Evolutionary conservation across 2,329 filamentous ascomycete species (phyloP), one percentile per base, ranked within the genome.

Genomic region (Xenosphaeropsis pyriputrescens): DNA sequence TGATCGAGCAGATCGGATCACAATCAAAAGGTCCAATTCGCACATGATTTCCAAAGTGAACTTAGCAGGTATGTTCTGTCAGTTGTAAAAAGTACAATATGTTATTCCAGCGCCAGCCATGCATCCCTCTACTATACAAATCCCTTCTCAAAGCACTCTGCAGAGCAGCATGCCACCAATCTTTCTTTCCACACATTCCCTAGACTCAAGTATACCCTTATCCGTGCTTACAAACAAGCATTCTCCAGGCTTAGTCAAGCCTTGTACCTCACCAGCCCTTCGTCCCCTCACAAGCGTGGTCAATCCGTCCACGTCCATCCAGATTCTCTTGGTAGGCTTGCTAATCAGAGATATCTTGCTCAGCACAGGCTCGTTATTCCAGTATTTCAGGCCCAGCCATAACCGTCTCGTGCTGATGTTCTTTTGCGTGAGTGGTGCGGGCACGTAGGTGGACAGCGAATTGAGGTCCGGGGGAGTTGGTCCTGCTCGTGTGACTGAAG

Each of bases 371-470:
- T 75, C 66, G 48, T 76, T 80, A 43, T 81, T 73, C 68, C 73
- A 81, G 60, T 84, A 84, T 58, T 84, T 85, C 53, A 85, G 52
- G 1, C 78, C 79, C 13, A 85, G 59, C 79, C 79, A 85, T 47
- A 85, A 58, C 40, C 79, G 60, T 45, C 77, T 60, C 35, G 65
- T 66, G 2, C 75, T 66, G 18, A 80, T 64, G 50, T 84, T 84
- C 41, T 59, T 58, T 43, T 66, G 63, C 37, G 69, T 74, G 29
- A 72, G 60, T 1, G 65, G 65, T 47, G 73, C 65, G 4, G 59
- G 55, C 3, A 64, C 61, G 39, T 60, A 57, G 9, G 62, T 63
- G 11, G 65, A 59, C 14, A 70, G 56, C 3, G 56, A 46, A 45
- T 71, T 64, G 15, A 63, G 50, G 1, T 62, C 61, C 2, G 72